These are phyloP conservation scores for Daedalea quercina DNA, from an alignment of 768 basidiomycete genomes.

Conservation along the genomic window DNA sequence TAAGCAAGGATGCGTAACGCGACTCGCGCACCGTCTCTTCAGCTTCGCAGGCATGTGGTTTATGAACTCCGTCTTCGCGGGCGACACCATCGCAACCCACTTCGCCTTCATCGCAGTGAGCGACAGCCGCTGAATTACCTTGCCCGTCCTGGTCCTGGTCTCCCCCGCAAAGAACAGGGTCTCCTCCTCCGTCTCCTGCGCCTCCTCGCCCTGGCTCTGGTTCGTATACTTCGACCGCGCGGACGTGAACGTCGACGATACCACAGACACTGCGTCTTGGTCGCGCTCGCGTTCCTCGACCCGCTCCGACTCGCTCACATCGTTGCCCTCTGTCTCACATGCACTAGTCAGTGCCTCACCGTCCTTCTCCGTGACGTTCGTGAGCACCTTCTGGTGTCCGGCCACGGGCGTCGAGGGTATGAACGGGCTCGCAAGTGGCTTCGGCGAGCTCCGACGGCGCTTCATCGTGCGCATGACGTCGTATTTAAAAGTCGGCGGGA, in stretches of 20 bases:
- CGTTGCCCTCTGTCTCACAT: constrained; percentile 30
- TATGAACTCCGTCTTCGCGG: constrained; percentile 9
- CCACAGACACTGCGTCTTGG: constrained; percentile 44
- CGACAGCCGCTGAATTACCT: constrained; percentile 27
- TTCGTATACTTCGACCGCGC: constrained; percentile 28
- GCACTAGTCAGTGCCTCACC: constrained; percentile 13
- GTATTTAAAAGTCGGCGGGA: constrained; percentile 94
- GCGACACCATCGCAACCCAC: constrained; percentile 43
- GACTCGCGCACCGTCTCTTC: background rate
- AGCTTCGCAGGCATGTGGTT: background rate
- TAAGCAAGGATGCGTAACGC: too few species aligned
- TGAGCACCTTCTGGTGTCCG: background rate
- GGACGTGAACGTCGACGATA: constrained; percentile 47
- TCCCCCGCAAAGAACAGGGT: constrained; percentile 26
- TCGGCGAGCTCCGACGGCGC: constrained; percentile 27
- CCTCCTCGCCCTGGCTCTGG: constrained; percentile 12
- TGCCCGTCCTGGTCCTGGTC: constrained; percentile 11
- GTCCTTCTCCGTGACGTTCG: constrained; percentile 13
- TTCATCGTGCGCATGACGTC: constrained; percentile 63
- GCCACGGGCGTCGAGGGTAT: background rate
- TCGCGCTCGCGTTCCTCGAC: constrained; percentile 36
- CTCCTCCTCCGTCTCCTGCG: constrained; percentile 30
- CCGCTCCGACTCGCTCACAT: constrained; percentile 25
- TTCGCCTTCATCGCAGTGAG: constrained; percentile 40
- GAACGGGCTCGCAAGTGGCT: constrained; percentile 2